Percentiles rank a stretch among this genome's conserved stretches.
Evolutionary conservation across 1,284 basidiomycete genomes (phyloP).

Genomic region (Anthracocystis walkeri): DNA sequence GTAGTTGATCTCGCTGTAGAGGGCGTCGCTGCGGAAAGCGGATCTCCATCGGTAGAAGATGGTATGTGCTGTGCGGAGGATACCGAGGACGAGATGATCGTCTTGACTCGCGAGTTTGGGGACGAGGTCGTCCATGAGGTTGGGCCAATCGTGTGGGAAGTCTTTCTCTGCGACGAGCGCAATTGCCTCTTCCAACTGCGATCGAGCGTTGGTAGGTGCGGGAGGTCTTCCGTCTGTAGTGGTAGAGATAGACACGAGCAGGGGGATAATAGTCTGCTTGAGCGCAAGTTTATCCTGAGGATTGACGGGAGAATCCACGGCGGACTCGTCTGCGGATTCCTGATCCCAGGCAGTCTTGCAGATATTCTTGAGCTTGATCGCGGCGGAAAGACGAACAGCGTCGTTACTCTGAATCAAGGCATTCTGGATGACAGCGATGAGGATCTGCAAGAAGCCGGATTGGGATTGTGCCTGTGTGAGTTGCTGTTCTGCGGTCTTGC

Average conservation of each 20-base stretch:
- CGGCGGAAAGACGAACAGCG: conserved; percentile 63
- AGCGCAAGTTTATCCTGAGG: conserved; percentile 76
- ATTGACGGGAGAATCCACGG: conserved; percentile 12
- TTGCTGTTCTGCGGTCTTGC: conserved; percentile 60
- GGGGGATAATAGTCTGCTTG: conserved; percentile 79
- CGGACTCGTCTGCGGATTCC: conserved; percentile 51
- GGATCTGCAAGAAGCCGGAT: conserved; percentile 59
- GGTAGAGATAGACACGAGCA: conserved; percentile 79
- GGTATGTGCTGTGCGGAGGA: conserved; percentile 92
- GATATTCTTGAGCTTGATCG: conserved; percentile 68
- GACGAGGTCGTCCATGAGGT: conserved; percentile 63
- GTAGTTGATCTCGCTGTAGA: conserved; percentile 92
- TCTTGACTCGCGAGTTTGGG: conserved; percentile 81
- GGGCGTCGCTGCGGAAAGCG: conserved; percentile 85
- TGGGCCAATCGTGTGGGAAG: conserved; percentile 64
- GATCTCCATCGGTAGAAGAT: conserved; percentile 95
- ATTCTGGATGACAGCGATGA: conserved; percentile 62
- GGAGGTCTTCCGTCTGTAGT: conserved; percentile 35
- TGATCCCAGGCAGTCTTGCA: conserved; percentile 65
- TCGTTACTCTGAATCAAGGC: conserved; percentile 32
- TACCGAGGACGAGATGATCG: conserved; percentile 86
- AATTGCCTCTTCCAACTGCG: conserved; percentile 64
- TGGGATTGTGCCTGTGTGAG: conserved; percentile 58
- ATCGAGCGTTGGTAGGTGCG: conserved; percentile 56
- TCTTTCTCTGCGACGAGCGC: conserved; percentile 63